Conservation (phyloP, 306 rosid species). For the Citrullus colocynthis region DNA sequence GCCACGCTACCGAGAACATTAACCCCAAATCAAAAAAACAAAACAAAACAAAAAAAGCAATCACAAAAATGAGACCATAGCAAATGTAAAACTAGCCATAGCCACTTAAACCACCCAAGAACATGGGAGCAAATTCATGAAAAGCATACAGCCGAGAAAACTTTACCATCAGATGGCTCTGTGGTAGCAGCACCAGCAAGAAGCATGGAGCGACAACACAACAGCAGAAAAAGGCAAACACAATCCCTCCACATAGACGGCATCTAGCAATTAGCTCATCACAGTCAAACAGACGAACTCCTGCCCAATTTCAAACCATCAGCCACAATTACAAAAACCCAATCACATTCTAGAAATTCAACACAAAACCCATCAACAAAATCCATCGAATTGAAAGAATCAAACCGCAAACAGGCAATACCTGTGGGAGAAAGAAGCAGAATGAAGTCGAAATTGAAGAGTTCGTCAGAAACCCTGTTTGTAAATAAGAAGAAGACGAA, state of each 20-base stretch:
- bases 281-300: background rate
- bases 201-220: constrained; percentile 20
- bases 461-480: background rate
- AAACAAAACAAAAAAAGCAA: background rate
- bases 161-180: constrained; percentile 67
- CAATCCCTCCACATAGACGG: constrained; percentile 18
- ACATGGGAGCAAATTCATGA: constrained; percentile 1
- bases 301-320: background rate
- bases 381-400: background rate
- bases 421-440: background rate
- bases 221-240: constrained; percentile 31
- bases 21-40: background rate
- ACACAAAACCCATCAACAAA: background rate
- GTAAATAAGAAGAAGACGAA: background rate
- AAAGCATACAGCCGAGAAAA: background rate
- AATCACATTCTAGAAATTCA: background rate
- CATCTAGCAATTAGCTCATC: constrained; percentile 20
- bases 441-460: background rate
- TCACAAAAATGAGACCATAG: background rate
- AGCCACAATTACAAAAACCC: background rate
- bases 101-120: background rate
- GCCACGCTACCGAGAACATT: background rate
- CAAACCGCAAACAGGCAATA: background rate
- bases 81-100: background rate
- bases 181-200: constrained; percentile 27